These are phyloP conservation scores for Trifolium dubium DNA, from an alignment of 306 rosid species.

Conservation along the genomic window DNA sequence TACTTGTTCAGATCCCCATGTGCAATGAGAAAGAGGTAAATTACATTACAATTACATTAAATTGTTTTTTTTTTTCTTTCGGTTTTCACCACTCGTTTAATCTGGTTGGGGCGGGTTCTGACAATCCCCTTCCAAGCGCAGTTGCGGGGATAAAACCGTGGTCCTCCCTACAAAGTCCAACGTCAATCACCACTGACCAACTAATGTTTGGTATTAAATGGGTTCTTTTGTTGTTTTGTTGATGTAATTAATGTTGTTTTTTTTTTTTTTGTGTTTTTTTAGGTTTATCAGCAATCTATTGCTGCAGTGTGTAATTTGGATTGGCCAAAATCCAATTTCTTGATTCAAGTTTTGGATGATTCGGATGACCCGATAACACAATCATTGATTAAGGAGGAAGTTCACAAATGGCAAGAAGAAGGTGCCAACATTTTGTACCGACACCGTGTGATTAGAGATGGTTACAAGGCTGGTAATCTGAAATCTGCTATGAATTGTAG, in stretches of 20 bases:
- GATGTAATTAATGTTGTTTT: constrained; percentile 13
- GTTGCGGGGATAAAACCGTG: too few relatives aligned
- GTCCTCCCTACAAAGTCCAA: too few relatives aligned
- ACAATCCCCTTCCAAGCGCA: too few relatives aligned
- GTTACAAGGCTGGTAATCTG: constrained; percentile 95
- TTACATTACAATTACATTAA: not conserved
- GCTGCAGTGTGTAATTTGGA: constrained; percentile 88
- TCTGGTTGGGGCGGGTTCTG: too few relatives aligned
- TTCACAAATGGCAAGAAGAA: constrained; percentile 82
- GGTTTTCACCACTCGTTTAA: too few relatives aligned
- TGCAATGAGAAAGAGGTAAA: constrained; percentile 94
- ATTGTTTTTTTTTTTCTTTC: not conserved
- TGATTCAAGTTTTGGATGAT: constrained; percentile 91
- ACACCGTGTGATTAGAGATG: constrained; percentile 86
- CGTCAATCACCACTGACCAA: too few relatives aligned
- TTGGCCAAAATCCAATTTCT: constrained; percentile 82
- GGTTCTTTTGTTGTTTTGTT: not conserved
- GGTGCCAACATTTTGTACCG: constrained; percentile 84
- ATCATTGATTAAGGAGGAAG: constrained; percentile 75
- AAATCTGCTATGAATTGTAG: constrained; percentile 97
- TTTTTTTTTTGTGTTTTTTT: constrained; percentile 6
- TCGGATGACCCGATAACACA: constrained; percentile 89
- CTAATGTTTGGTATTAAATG: too few relatives aligned
- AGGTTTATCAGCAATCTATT: constrained; percentile 98
- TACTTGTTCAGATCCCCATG: constrained; percentile 98